These are phyloP conservation scores for Jatropha podagrica DNA, from an alignment of 441 rosid species.

Conservation along the genomic window DNA sequence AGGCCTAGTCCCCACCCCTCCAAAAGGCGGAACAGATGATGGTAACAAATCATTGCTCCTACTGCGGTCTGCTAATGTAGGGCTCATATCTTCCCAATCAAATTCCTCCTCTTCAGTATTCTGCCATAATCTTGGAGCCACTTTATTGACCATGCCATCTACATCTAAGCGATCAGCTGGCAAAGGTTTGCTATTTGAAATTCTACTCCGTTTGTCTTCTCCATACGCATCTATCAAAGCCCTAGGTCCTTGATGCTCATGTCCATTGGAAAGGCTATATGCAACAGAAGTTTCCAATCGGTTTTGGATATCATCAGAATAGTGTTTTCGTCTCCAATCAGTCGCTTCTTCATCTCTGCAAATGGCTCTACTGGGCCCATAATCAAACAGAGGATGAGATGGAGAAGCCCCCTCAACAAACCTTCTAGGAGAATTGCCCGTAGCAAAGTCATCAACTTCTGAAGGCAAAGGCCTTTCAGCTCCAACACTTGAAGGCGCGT, in stretches of 20 bases:
- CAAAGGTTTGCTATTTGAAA: constrained; percentile 40
- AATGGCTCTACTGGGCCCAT: constrained; percentile 48
- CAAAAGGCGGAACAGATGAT: constrained; percentile 48
- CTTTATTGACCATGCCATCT: constrained; percentile 55
- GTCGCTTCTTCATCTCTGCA: constrained; percentile 53
- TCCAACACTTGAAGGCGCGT: constrained; percentile 42
- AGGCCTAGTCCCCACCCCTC: constrained; percentile 45
- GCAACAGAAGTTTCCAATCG: constrained; percentile 39
- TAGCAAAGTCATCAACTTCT: constrained; percentile 46
- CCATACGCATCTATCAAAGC: constrained; percentile 97
- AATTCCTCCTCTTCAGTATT: constrained; percentile 98
- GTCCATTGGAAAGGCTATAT: constrained; percentile 46
- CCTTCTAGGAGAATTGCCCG: constrained; percentile 62
- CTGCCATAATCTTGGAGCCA: constrained; percentile 76
- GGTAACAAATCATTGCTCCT: constrained; percentile 50
- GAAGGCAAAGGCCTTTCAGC: constrained; percentile 41
- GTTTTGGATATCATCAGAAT: constrained; percentile 39
- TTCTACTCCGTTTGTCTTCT: constrained; percentile 60
- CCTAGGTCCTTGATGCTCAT: constrained; percentile 65
- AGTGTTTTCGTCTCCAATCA: constrained; percentile 59
- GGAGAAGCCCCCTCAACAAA: constrained; percentile 59
- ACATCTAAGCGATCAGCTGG: constrained; percentile 45
- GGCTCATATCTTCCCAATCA: constrained; percentile 99
- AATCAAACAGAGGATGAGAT: constrained; percentile 53
- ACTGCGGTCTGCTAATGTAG: constrained; percentile 61